Evolutionary conservation across 2,329 filamentous ascomycete genomes (phyloP).

Genomic region (Aspergillus sojae): DNA sequence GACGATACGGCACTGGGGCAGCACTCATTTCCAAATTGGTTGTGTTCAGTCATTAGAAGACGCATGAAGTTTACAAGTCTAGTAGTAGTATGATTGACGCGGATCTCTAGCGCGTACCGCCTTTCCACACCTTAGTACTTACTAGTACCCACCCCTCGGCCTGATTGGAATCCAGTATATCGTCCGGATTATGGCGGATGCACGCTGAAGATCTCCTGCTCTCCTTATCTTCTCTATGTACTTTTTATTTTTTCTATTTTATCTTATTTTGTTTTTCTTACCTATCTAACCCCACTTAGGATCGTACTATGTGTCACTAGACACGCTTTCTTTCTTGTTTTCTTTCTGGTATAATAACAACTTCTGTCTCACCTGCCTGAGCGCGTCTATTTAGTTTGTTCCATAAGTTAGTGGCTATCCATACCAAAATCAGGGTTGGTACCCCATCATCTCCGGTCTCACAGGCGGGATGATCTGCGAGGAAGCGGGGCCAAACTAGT

Average conservation of each 20-base stretch:
- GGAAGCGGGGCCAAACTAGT: slow-evolving; percentile 1
- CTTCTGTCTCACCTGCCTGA: neutral
- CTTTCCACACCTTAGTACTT: too few species aligned
- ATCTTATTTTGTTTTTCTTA: neutral
- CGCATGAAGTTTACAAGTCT: too few species aligned
- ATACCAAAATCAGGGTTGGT: neutral
- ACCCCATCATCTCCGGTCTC: neutral
- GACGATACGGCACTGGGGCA: too few species aligned
- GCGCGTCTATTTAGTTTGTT: neutral
- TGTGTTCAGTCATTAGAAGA: too few species aligned
- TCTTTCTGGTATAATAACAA: neutral
- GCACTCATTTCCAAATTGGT: too few species aligned
- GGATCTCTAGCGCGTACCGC: too few species aligned
- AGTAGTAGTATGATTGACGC: too few species aligned
- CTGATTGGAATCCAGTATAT: neutral
- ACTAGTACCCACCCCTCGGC: too few species aligned
- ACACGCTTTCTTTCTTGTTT: neutral
- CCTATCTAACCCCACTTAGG: neutral
- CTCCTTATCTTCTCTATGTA: neutral
- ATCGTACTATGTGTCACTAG: neutral
- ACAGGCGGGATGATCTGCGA: slow-evolving; percentile 6
- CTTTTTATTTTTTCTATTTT: neutral
- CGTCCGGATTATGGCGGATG: neutral
- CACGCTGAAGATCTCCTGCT: neutral
- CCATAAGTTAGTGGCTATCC: neutral